A percentile compares a stretch with the other conserved stretches of the same genome.
These are phyloP conservation scores for Cudoniella acicularis DNA, from an alignment of 495 filamentous ascomycete genomes.

Conservation along the genomic window DNA sequence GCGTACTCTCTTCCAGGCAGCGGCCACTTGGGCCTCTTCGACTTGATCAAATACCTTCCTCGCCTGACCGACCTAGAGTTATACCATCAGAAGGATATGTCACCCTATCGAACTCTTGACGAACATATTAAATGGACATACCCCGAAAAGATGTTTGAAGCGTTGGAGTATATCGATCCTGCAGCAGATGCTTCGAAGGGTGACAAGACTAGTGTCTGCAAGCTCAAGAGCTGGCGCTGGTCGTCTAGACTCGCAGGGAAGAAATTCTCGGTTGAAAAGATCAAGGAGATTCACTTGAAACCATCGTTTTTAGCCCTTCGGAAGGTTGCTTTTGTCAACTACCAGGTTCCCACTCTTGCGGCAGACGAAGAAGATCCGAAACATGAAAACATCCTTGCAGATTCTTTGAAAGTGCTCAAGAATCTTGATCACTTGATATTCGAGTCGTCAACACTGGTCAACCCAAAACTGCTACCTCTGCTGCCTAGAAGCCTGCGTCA, in stretches of 20 bases:
- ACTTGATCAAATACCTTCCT: constrained; percentile 40
- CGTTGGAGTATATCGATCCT: constrained; percentile 38
- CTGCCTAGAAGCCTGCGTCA: constrained; percentile 60
- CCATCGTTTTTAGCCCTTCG: constrained; percentile 55
- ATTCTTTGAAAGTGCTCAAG: constrained; percentile 56
- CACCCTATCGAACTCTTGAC: constrained; percentile 50
- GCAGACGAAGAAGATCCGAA: constrained; percentile 30
- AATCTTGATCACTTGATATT: constrained; percentile 61
- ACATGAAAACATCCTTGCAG: constrained; percentile 42
- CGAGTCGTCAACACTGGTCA: constrained; percentile 62
- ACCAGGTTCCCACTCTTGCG: constrained; percentile 43
- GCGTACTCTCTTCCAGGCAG: constrained; percentile 30
- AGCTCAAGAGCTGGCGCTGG: constrained; percentile 73
- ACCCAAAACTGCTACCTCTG: constrained; percentile 51
- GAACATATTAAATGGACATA: constrained; percentile 59
- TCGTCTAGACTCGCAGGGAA: constrained; percentile 59
- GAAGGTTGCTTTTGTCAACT: constrained; percentile 62
- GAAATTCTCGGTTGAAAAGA: constrained; percentile 41
- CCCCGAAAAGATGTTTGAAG: constrained; percentile 53
- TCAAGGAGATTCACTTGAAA: constrained; percentile 52
- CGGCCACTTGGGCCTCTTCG: constrained; percentile 37
- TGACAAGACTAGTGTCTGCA: constrained; percentile 25
- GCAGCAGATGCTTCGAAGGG: constrained; percentile 13
- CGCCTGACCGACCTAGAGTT: constrained; percentile 52
- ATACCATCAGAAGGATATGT: constrained; percentile 47